Evolutionary conservation across 208 protist species (phyloP), one percentile per base, ranked within the genome.

Genomic region (Leishmania gerbilli): DNA sequence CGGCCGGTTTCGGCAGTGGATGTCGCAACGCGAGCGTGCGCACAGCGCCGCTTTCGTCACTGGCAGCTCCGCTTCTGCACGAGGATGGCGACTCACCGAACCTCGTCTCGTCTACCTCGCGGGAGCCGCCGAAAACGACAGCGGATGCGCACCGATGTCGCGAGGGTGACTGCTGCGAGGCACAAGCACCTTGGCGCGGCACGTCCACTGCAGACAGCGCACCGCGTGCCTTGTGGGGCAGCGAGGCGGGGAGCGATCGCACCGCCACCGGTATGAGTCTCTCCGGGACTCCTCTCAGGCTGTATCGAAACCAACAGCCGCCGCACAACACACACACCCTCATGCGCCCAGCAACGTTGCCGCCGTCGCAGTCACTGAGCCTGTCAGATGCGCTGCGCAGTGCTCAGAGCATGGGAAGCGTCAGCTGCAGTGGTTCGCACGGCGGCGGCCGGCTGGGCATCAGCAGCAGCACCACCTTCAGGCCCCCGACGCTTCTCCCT

Each of bases 351-450:
- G 21, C 51, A 27, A 47, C 13, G 51, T 65, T 8, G 3, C 51
- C 27, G 53, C 74, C 74, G 42, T 47, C 76, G 34, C 76, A 65
- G 60, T 53, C 34, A 17, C 45, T 71, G 42, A 79, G 62, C 4
- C 62, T 72, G 31, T 51, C 76, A 42, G 76, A 79, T 40, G 58
- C 62, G 47, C 76, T 79, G 17, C 58, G 76, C 37, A 79, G 42
- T 15, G 51, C 49, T 40, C 15, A 79, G 42, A 69, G 58, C 34
- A 45, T 68, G 31, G 42, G 49, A 31, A 76, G 31, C 60, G 11
- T 37, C 60, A 55, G 45, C 69, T 21, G 40, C 69, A 74, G 69
- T 37, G 13, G 69, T 74, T 9, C 27, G 13, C 27, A 27, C 47
- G 24, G 15, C 47, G 17, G 45, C n/a, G 40, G 69, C 37, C 65